A percentile compares a stretch with the other conserved stretches of the same genome.
Conservation (phyloP, 2,329 filamentous ascomycete species). For the Colletotrichum destructivum region DNA sequence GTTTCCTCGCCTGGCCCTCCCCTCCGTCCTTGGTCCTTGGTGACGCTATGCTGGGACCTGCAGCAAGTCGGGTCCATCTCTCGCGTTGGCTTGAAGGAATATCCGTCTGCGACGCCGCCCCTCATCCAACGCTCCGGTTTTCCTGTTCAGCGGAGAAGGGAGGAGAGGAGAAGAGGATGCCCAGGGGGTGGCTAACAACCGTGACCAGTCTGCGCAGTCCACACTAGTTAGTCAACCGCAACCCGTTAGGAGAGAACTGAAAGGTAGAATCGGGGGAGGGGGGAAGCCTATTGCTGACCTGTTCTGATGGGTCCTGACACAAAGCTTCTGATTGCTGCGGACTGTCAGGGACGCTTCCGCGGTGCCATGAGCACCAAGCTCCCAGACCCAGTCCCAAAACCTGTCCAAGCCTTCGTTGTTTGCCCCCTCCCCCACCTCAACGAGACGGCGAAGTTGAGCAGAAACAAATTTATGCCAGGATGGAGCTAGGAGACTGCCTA, state of each 20-base stretch:
- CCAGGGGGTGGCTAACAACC: conserved; percentile 1
- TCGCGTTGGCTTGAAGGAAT: conserved; percentile 39
- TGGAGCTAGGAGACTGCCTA: conserved; percentile 24
- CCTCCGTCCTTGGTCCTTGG: conserved; percentile 31
- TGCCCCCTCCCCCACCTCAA: conserved; percentile 1
- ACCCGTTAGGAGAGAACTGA: conserved; percentile 5
- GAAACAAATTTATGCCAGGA: conserved; percentile 38
- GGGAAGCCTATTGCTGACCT: conserved; percentile 37
- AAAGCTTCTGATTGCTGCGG: conserved; percentile 41
- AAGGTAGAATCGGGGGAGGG: conserved; percentile 22
- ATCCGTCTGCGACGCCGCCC: conserved; percentile 29
- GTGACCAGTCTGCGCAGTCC: background rate
- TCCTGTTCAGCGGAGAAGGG: conserved; percentile 26
- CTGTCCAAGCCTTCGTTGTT: conserved; percentile 31
- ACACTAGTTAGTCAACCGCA: background rate
- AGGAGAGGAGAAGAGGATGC: background rate
- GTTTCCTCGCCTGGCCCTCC: conserved; percentile 29
- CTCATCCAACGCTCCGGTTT: conserved; percentile 35
- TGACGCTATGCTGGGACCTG: conserved; percentile 42
- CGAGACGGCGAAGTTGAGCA: conserved; percentile 29
- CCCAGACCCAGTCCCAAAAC: conserved; percentile 16
- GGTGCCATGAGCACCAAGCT: conserved; percentile 37
- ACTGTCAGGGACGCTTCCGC: conserved; percentile 38
- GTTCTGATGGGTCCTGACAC: conserved; percentile 32
- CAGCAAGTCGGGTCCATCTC: conserved; percentile 36